Base-by-base conservation (phyloP, 208 protist species). In the Leishmania braziliensis region DNA sequence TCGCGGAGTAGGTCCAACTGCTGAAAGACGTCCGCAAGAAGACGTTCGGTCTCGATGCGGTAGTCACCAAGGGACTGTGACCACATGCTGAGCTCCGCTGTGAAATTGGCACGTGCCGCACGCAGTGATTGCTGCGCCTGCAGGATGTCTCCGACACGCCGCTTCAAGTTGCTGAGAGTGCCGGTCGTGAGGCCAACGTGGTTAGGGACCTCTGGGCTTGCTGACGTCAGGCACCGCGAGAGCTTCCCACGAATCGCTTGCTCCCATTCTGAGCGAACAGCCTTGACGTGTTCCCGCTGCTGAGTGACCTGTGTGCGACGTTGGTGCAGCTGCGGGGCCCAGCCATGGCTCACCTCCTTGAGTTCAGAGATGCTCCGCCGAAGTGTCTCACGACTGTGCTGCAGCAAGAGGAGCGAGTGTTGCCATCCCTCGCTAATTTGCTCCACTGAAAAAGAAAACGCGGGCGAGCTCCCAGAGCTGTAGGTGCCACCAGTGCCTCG, bases 1-100 rank as follows among this genome's bases (percentile, higher is more conserved):
- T 82, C 65, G 16, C 82, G 78, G 8, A 86, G 66, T n/a, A 69
- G 43, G 8, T 86, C 82, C n/a, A 76, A 51, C 29, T 80, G 50
- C 1, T 33, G 36, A 58, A 86, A 86, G 2, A 78, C 23, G 20
- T 77, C 72, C 1, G 39, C 16, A 18, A 86, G 74, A 2, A 86
- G 66, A 12, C 48, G 66, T 33, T 86, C 82, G 2, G 73, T 77
- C 14, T 76, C 33, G 23, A 33, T 36, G n/a, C 82, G 82, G 46
- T 86, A 77, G 14, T 43, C 39, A 14, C 18, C 1, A 1, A 79
- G 26, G 10, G 65, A 66, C 53, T 82, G 23, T 16, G 77, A 75
- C 74, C 72, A 80, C 60, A 33, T 48, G 3, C 46, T 0, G 36
- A 86, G 33, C 56, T 82, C 39, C 20, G 39, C 78, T 20, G 78